Evolutionary conservation across 768 basidiomycete species (phyloP), one percentile per base, ranked within the genome.

Genomic region (Boletus patriciae): DNA sequence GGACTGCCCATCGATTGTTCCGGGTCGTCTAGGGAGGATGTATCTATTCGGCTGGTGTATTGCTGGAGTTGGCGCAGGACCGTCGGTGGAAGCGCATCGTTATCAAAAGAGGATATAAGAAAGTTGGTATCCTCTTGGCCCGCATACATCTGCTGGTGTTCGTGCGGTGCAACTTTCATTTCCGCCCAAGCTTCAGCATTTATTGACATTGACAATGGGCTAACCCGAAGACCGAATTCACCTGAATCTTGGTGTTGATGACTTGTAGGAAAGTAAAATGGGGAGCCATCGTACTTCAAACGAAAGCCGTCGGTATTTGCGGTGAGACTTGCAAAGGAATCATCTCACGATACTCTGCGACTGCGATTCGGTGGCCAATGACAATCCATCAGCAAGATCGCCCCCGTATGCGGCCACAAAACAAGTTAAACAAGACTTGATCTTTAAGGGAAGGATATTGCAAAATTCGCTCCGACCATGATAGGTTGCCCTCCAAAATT

Each of bases 401-500:
- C 78, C 77, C 13, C 78, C 82, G 46, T 73, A 81, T 15, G 77
- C 76, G 47, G 78, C 78, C 47, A 73, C 72, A 58, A 79, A 79
- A 25, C 76, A 79, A 54, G 71, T 71, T 38, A 87, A 67, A 42
- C 77, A 79, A 12, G 70, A 70, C 48, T 74, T 77, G 58, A 84
- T 71, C 19, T 68, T 71, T 7, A 68, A 62, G 0, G 85, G 82
- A 54, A 81, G 79, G 18, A 64, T 54, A 0, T 60, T 40, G 47
- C 64, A 67, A 29, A 79, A 74, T 33, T 77, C 70, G 27, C 67
- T 66, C 36, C 64, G 71, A n/a, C 70, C 70, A 34, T 82, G 78
- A 62, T 83, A 86, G 4, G 81, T 82, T 38, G 69, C 68, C n/a
- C 74, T 75, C 86, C 86, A 88, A 64, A 83, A 87, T 3, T 66